These are phyloP conservation scores for Rhynchosporium agropyri DNA, from an alignment of 2,329 filamentous ascomycete genomes.

Conservation along the genomic window DNA sequence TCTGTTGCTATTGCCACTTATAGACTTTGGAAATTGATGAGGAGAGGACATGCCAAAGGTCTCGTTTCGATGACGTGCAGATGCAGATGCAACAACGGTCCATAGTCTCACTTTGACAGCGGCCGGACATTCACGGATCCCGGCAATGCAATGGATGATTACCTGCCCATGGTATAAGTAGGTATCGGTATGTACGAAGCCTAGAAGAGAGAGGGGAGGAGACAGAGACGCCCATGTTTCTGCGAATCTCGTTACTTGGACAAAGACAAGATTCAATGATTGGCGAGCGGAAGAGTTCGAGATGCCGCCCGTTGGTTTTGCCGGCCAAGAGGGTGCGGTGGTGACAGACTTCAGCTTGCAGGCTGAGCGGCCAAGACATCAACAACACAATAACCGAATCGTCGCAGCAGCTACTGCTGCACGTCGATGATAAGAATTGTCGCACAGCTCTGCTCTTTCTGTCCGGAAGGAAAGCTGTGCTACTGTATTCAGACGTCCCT, in stretches of 20 bases:
- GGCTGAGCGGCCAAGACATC: not conserved
- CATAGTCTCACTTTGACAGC: not conserved
- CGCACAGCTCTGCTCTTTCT: not conserved
- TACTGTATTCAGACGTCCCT: not conserved
- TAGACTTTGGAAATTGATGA: not conserved
- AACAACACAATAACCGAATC: not conserved
- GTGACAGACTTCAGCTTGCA: not conserved
- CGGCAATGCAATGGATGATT: not conserved
- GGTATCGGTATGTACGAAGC: not conserved
- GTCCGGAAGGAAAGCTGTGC: not conserved
- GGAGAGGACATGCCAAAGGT: not conserved
- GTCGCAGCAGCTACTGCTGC: not conserved
- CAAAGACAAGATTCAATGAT: not conserved
- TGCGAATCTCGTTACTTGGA: not conserved
- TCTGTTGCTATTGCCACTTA: not conserved
- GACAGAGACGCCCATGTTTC: not conserved
- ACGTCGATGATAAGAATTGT: conserved; percentile 10
- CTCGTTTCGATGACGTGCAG: not conserved
- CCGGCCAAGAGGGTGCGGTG: conserved; percentile 15
- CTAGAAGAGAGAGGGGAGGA: not conserved
- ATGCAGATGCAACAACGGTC: not conserved
- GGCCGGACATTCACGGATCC: not conserved
- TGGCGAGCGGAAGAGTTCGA: conserved; percentile 1
- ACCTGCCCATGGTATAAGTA: no score
- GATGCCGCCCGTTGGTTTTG: not conserved